These are phyloP conservation scores for Diaporthe sp. DNA, from an alignment of 2,329 filamentous ascomycete genomes.

Conservation along the genomic window DNA sequence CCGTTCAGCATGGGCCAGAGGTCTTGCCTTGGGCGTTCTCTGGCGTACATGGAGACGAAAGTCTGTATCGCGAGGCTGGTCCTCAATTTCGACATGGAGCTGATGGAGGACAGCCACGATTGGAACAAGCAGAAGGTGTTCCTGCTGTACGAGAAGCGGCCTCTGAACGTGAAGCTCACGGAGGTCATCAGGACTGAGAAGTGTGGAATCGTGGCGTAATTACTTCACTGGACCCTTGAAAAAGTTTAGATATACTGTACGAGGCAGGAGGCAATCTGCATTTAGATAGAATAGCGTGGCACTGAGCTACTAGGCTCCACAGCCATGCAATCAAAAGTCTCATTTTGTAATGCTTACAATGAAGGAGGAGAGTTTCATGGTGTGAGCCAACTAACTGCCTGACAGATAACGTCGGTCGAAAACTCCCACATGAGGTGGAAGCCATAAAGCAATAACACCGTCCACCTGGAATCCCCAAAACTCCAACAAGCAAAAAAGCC, in stretches of 20 bases:
- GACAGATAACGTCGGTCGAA: neutral
- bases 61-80: constrained; percentile 42
- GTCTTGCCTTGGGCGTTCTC: constrained; percentile 39
- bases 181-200: constrained; percentile 1
- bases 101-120: constrained; percentile 38
- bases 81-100: constrained; percentile 45
- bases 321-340: neutral
- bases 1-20: constrained; percentile 37
- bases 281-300: neutral
- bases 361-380: neutral
- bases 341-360: neutral
- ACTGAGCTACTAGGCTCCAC: constrained; percentile 1
- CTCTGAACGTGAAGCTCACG: constrained; percentile 39
- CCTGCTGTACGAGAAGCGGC: constrained; percentile 42
- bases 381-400: neutral
- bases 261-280: neutral
- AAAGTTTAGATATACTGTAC: neutral
- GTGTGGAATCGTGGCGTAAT: too few relatives aligned
- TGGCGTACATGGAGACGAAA: constrained; percentile 44
- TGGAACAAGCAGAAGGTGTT: constrained; percentile 41
- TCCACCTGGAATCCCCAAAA: neutral
- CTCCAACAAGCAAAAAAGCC: too few relatives aligned
- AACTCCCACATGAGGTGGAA: neutral
- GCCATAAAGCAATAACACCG: neutral
- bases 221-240: accelerated